A percentile compares a stretch with the other conserved stretches of the same genome.
These are phyloP conservation scores for Candida berthetii DNA, from an alignment of 805 yeast species.

Conservation along the genomic window DNA sequence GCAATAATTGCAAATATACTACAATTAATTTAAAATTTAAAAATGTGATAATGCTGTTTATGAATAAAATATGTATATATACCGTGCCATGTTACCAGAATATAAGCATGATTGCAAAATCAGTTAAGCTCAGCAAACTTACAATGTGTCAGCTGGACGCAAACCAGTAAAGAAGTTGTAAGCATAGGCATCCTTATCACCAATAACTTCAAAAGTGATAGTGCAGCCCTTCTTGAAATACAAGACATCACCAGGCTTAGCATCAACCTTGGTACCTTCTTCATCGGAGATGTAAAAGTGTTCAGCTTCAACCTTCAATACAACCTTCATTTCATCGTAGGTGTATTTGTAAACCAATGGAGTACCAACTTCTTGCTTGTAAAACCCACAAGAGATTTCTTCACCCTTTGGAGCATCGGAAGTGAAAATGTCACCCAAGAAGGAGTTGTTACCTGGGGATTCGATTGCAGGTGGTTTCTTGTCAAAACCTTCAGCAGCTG, in stretches of 20 bases:
- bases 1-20: too few species aligned
- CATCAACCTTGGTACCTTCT: slow-evolving; percentile 51
- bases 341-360: slow-evolving; percentile 60
- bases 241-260: slow-evolving; percentile 59
- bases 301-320: slow-evolving; percentile 63
- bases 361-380: slow-evolving; percentile 62
- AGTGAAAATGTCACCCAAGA: slow-evolving; percentile 59
- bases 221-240: slow-evolving; percentile 65
- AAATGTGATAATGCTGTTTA: too few species aligned
- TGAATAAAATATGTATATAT: too few species aligned
- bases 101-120: too few species aligned
- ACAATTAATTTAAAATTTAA: too few species aligned
- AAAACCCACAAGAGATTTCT: slow-evolving; percentile 63
- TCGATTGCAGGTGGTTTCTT: slow-evolving; percentile 54
- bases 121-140: background rate
- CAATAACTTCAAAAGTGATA: slow-evolving; percentile 56
- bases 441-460: slow-evolving; percentile 62
- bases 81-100: too few species aligned
- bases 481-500: slow-evolving; percentile 45
- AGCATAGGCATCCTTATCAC: slow-evolving; percentile 40
- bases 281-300: slow-evolving; percentile 53
- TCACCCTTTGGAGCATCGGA: slow-evolving; percentile 56
- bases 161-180: slow-evolving; percentile 59
- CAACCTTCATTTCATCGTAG: slow-evolving; percentile 67
- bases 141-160: slow-evolving; percentile 39